Evolutionary conservation across 495 filamentous ascomycete genomes (phyloP), one percentile per base, ranked within the genome.

Genomic region (Diplogelasinospora grovesii): DNA sequence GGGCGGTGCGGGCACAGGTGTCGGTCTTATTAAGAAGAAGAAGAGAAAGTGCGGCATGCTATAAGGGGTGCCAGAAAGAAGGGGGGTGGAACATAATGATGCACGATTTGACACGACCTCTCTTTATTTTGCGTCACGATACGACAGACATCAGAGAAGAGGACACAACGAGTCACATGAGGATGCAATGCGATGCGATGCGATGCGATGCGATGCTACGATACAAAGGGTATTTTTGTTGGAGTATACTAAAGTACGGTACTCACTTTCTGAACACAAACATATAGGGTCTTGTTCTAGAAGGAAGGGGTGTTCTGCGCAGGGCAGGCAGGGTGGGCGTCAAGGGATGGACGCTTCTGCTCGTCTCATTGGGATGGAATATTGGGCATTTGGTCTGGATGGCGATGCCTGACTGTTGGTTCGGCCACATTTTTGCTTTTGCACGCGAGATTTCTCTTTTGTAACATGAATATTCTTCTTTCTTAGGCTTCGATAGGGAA

Each of bases 1-100:
- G 10, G 36, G 22, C 22, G 39, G 36, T 7, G n/a, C 36, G 8
- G 34, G 29, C 22, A 14, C 34, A 32, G 33, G 36, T 25, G 40
- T 58, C 32, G 53, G 61, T 41, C 45, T 53, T 59, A 46, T 54
- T 57, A 66, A 68, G 53, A 73, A 66, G 65, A 79, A 76, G 71
- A 92, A 86, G 77, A 85, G 56, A 41, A 56, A 52, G 49, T 61
- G 58, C 34, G 32, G 29, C 27, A 31, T 57, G 37, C 43, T 57
- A 13, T 50, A 36, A 53, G 22, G 42, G 38, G 23, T 30, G 20
- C 28, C 19, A 30, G 23, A 38, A 32, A 22, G 24, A 26, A 9
- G 26, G 13, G 23, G 16, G 30, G 16, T 22, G 25, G 28, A 37
- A 36, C n/a, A 23, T 43, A 52, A 53, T 47, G 58, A 54, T 48